Percentiles rank a stretch among this genome's conserved stretches.
These are phyloP conservation scores for Penicillium sp. DNA, from an alignment of 2,329 filamentous ascomycete genomes.

Conservation along the genomic window DNA sequence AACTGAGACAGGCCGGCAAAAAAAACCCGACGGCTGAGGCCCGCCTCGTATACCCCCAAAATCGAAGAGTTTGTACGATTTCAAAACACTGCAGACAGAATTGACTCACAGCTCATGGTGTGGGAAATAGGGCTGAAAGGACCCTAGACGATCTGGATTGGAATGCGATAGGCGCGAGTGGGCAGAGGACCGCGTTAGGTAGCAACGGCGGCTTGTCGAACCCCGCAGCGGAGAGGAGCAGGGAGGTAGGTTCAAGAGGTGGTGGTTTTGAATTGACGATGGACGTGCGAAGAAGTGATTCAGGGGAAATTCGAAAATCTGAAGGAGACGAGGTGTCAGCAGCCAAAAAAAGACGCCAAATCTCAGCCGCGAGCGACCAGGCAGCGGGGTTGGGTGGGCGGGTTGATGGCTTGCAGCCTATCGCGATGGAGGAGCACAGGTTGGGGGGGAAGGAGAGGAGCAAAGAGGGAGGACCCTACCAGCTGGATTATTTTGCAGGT, in stretches of 20 bases:
- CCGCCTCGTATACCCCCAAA: not conserved
- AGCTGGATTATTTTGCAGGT: not conserved
- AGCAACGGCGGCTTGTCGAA: slow-evolving; percentile 21
- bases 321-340: not conserved
- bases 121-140: slow-evolving; percentile 20
- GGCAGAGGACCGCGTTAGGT: slow-evolving; percentile 20
- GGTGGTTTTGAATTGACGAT: not conserved
- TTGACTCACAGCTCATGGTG: slow-evolving; percentile 32
- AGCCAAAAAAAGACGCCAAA: slow-evolving; percentile 6
- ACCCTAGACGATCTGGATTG: slow-evolving; percentile 10
- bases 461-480: not conserved
- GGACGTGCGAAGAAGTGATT: not conserved
- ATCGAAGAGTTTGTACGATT: not conserved
- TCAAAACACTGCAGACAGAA: slow-evolving; percentile 9
- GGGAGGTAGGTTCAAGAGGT: not conserved
- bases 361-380: slow-evolving; percentile 12
- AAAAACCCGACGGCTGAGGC: not conserved
- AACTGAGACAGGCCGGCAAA: slow-evolving; percentile 8
- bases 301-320: slow-evolving; percentile 1
- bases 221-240: slow-evolving; percentile 21
- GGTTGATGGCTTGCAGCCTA: slow-evolving; percentile 6
- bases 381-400: slow-evolving; percentile 12
- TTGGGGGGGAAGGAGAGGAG: not conserved
- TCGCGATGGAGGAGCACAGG: not conserved
- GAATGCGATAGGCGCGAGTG: slow-evolving; percentile 16